phyloP scores from a whole-genome alignment of 2,329 filamentous ascomycete species.

The Aspergillus fischeri region DNA sequence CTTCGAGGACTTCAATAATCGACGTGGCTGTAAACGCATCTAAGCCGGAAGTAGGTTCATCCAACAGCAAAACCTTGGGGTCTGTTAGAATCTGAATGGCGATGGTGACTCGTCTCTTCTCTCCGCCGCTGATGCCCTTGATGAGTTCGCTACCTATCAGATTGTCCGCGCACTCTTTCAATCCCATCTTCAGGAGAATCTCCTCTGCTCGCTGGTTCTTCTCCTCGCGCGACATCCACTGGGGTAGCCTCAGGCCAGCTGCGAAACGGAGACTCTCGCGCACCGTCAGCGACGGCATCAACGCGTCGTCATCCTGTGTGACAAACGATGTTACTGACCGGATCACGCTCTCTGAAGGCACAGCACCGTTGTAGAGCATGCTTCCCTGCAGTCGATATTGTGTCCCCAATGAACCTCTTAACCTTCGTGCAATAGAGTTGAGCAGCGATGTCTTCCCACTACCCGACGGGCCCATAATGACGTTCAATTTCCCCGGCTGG shows the following conservation, averaged over 20 bases:
- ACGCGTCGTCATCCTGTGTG: slow-evolving; percentile 71
- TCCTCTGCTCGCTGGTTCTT: slow-evolving; percentile 67
- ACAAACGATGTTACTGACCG: slow-evolving; percentile 72
- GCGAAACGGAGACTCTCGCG: slow-evolving; percentile 69
- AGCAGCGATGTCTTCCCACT: slow-evolving; percentile 72
- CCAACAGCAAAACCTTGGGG: slow-evolving; percentile 66
- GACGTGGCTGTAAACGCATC: slow-evolving; percentile 75
- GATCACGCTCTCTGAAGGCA: slow-evolving; percentile 65
- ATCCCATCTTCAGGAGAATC: slow-evolving; percentile 67
- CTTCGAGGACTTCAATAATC: slow-evolving; percentile 69
- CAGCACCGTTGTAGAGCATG: slow-evolving; percentile 66
- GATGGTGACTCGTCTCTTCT: slow-evolving; percentile 73
- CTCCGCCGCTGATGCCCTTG: slow-evolving; percentile 75
- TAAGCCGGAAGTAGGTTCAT: slow-evolving; percentile 72
- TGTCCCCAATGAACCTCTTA: slow-evolving; percentile 59
- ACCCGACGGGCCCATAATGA: slow-evolving; percentile 77
- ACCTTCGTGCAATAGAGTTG: slow-evolving; percentile 66
- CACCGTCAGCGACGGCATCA: slow-evolving; percentile 70
- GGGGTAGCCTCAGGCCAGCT: slow-evolving; percentile 65
- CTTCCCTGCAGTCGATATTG: slow-evolving; percentile 59
- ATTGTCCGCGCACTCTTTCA: slow-evolving; percentile 75
- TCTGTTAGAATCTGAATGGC: slow-evolving; percentile 74
- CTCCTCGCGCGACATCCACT: slow-evolving; percentile 64
- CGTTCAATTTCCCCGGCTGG: slow-evolving; percentile 63
- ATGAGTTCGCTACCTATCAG: slow-evolving; percentile 67